These are phyloP conservation scores for Aspergillus proliferans DNA, from an alignment of 2,329 filamentous ascomycete species.

Conservation along the genomic window DNA sequence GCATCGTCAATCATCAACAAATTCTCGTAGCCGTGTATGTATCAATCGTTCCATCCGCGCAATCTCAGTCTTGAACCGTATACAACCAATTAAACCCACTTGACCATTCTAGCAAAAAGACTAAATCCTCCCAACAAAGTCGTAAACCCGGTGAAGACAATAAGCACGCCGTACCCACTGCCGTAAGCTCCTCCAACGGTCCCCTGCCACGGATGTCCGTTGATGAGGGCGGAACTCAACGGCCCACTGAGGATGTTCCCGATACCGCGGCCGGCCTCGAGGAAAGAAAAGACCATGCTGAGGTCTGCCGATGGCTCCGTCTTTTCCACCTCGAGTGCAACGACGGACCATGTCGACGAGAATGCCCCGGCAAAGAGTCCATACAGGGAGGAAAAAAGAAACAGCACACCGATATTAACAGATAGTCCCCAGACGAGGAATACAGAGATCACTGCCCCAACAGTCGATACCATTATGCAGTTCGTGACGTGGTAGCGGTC, in stretches of 20 bases:
- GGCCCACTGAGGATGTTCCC: conserved; percentile 48
- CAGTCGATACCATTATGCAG: conserved; percentile 36
- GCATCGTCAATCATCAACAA: too few relatives aligned
- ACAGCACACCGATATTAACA: conserved; percentile 35
- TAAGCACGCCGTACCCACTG: conserved; percentile 21
- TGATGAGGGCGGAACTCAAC: conserved; percentile 39
- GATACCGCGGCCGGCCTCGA: conserved; percentile 47
- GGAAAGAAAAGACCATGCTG: conserved; percentile 44
- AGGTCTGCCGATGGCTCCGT: conserved; percentile 35
- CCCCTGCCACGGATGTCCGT: conserved; percentile 14
- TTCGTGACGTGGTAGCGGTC: conserved; percentile 38
- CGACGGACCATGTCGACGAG: conserved; percentile 40
- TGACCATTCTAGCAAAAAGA: background rate
- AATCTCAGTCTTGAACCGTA: too few relatives aligned
- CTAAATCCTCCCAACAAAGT: background rate
- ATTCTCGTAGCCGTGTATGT: too few relatives aligned
- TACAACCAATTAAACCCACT: background rate
- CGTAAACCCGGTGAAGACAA: conserved; percentile 23
- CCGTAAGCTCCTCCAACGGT: conserved; percentile 19
- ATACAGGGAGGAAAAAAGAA: conserved; percentile 39
- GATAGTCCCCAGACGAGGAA: conserved; percentile 47
- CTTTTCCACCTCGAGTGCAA: conserved; percentile 38
- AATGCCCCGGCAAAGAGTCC: conserved; percentile 44
- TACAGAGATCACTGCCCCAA: conserved; percentile 36
- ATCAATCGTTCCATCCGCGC: too few relatives aligned